Evolutionary conservation across 768 basidiomycete species (phyloP).

Genomic region (Leccinum pellstonianum): DNA sequence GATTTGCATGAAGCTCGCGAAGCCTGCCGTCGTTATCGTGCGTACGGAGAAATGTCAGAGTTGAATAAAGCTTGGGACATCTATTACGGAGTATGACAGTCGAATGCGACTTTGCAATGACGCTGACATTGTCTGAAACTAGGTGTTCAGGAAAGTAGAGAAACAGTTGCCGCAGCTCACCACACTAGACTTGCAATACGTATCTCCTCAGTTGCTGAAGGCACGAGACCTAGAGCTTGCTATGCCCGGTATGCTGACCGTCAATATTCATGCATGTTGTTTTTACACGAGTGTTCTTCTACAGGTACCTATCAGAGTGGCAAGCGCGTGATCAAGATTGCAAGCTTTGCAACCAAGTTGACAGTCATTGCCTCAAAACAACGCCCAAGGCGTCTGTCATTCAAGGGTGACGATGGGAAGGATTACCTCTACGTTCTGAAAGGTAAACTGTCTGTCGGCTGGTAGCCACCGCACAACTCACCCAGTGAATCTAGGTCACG

Average conservation of each 20-base stretch:
- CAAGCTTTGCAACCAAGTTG: constrained; percentile 83
- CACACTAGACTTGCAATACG: constrained; percentile 93
- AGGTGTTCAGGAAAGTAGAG: constrained; percentile 97
- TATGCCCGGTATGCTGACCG: constrained; percentile 69
- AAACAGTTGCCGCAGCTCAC: constrained; percentile 89
- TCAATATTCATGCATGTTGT: neutral
- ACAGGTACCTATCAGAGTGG: constrained; percentile 91
- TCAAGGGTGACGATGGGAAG: constrained; percentile 88
- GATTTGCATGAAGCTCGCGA: constrained; percentile 92
- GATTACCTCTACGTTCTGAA: constrained; percentile 93
- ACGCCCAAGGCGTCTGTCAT: constrained; percentile 81
- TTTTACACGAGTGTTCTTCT: neutral
- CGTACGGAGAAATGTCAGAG: constrained; percentile 83
- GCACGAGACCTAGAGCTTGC: constrained; percentile 90
- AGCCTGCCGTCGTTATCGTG: constrained; percentile 82
- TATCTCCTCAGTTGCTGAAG: constrained; percentile 88
- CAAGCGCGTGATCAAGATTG: constrained; percentile 75
- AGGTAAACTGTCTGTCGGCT: constrained; percentile 44
- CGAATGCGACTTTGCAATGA: constrained; percentile 1
- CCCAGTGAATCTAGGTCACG: constrained; percentile 64
- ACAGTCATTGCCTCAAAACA: constrained; percentile 97
- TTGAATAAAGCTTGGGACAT: constrained; percentile 99
- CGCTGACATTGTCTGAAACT: constrained; percentile 3
- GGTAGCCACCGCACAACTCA: neutral
- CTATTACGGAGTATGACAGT: constrained; percentile 76